Conservation (phyloP, 805 yeast genomes). For the Starmerella vaccinii region DNA sequence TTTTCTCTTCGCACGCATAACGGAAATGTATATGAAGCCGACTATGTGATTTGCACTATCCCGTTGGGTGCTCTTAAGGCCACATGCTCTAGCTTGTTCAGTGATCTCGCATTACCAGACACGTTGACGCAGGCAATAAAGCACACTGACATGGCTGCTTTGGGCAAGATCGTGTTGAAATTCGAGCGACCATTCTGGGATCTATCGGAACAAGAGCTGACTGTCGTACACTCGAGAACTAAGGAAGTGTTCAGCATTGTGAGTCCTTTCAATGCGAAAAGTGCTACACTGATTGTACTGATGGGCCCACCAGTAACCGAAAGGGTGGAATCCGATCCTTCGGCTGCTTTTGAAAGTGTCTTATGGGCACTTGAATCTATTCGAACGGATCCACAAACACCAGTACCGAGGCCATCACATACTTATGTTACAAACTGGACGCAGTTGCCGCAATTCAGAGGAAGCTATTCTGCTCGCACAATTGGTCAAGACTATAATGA, state of each 20-base stretch:
- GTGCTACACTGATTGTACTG: conserved; percentile 43
- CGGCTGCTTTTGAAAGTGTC: conserved; percentile 47
- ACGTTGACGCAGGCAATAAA: conserved; percentile 34
- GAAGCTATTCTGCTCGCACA: conserved; percentile 64
- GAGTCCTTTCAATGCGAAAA: conserved; percentile 44
- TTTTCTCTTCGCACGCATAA: conserved; percentile 28
- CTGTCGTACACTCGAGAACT: conserved; percentile 26
- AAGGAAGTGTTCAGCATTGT: conserved; percentile 57
- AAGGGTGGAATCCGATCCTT: conserved; percentile 42
- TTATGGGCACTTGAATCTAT: conserved; percentile 39
- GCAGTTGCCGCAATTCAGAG: conserved; percentile 52
- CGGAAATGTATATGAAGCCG: conserved; percentile 34
- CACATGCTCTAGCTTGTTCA: neutral
- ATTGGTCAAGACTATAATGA: conserved; percentile 64
- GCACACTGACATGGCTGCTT: conserved; percentile 49
- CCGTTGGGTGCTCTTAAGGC: conserved; percentile 60
- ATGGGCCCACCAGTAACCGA: conserved; percentile 67
- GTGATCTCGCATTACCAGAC: conserved; percentile 35
- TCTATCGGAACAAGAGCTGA: conserved; percentile 32
- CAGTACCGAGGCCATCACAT: conserved; percentile 35
- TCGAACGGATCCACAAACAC: conserved; percentile 21
- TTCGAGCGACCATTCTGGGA: conserved; percentile 56
- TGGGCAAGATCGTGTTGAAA: conserved; percentile 66
- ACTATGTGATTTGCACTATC: conserved; percentile 59
- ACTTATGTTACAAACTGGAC: conserved; percentile 57